Evolutionary conservation across 192 early-diverging fungal species (phyloP).

Genomic region (Haplosporangium gracile): DNA sequence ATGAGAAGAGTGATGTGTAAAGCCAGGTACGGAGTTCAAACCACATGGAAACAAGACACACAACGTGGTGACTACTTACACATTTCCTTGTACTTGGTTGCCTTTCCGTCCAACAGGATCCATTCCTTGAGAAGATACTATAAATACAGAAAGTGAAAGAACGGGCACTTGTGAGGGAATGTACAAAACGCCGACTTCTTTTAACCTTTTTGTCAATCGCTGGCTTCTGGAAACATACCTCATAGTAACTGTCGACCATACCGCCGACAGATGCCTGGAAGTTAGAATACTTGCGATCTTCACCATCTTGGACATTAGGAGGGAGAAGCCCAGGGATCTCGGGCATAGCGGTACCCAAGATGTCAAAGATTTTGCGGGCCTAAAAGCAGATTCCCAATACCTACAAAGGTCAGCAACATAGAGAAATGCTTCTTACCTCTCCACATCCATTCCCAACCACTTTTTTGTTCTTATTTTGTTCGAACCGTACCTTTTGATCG

Average conservation of each 20-base stretch:
- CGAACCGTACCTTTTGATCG: conserved; percentile 64
- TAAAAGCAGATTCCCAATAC: conserved; percentile 14
- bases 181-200: too few relatives aligned
- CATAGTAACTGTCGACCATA: conserved; percentile 71
- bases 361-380: conserved; percentile 33
- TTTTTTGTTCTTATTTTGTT: not conserved
- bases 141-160: not conserved
- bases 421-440: conserved; percentile 70
- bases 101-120: conserved; percentile 58
- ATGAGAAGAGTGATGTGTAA: too few relatives aligned
- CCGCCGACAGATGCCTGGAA: conserved; percentile 60
- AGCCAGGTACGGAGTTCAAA: too few relatives aligned
- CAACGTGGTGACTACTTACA: conserved; percentile 15
- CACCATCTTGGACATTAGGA: not conserved
- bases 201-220: too few relatives aligned
- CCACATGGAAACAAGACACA: not conserved
- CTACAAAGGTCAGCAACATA: conserved; percentile 33
- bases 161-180: too few relatives aligned
- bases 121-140: conserved; percentile 71
- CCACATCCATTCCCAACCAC: conserved; percentile 24
- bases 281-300: not conserved
- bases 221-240: conserved; percentile 52
- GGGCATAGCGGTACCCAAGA: conserved; percentile 23
- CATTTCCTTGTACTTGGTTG: conserved; percentile 48
- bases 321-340: conserved; percentile 36